A percentile compares a stretch with the other conserved stretches of the same genome.
Conservation (phyloP, 1,284 basidiomycete species). For the Boletus mariae region DNA sequence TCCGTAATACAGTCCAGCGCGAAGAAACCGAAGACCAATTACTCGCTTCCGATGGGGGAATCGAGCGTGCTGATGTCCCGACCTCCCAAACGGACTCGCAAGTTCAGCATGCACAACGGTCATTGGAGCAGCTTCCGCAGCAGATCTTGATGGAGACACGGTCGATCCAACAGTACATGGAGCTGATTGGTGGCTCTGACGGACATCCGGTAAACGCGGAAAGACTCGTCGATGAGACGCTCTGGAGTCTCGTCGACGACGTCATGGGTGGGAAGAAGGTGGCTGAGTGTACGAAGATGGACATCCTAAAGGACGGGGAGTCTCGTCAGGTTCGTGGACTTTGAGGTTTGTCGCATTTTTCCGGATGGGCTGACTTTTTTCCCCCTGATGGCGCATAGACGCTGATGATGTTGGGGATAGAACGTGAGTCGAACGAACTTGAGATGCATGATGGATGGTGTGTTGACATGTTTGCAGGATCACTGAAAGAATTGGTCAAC, state of each 20-base stretch:
- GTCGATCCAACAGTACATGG: slow-evolving; percentile 43
- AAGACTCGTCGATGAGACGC: slow-evolving; percentile 35
- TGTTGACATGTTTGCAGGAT: slow-evolving; percentile 17
- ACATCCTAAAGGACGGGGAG: slow-evolving; percentile 48
- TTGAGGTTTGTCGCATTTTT: background rate
- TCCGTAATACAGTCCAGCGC: background rate
- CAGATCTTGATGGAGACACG: slow-evolving; percentile 46
- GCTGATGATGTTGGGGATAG: slow-evolving; percentile 50
- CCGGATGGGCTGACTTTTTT: background rate
- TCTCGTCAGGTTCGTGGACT: slow-evolving; percentile 42
- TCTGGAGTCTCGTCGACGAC: slow-evolving; percentile 46
- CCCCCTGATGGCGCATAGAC: slow-evolving; percentile 33
- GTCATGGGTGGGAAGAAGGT: slow-evolving; percentile 42
- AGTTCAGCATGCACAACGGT: slow-evolving; percentile 23
- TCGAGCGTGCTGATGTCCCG: background rate
- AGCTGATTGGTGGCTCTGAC: slow-evolving; percentile 36
- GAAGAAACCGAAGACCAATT: background rate
- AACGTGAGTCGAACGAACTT: slow-evolving; percentile 39
- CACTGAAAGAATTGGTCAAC: slow-evolving; percentile 23
- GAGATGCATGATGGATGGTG: background rate
- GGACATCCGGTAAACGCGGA: slow-evolving; percentile 14
- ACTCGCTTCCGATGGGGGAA: background rate
- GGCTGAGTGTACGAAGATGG: slow-evolving; percentile 39
- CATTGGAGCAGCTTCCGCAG: slow-evolving; percentile 47
- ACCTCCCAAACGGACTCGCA: slow-evolving; percentile 5